phyloP scores from a whole-genome alignment of 2,329 filamentous ascomycete genomes.

The Verticillium klebahnii region DNA sequence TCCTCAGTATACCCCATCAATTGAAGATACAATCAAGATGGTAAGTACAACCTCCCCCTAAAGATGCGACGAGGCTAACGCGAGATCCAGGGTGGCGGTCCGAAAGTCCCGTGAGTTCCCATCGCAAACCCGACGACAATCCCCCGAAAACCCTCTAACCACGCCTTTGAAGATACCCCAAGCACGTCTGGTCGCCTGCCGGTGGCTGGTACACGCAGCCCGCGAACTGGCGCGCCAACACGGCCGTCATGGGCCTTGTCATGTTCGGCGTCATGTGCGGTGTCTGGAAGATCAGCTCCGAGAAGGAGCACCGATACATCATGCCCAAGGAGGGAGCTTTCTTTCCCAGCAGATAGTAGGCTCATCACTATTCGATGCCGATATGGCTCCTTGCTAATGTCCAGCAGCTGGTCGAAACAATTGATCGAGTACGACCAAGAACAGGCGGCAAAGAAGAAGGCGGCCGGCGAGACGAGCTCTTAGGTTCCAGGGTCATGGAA shows the following conservation, averaged over 20 bases:
- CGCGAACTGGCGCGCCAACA: slow-evolving; percentile 92
- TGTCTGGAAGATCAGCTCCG: slow-evolving; percentile 68
- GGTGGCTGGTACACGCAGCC: slow-evolving; percentile 98
- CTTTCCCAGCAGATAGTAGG: slow-evolving; percentile 81
- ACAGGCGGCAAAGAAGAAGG: slow-evolving; percentile 28
- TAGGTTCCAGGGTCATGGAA: background rate
- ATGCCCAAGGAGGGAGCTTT: slow-evolving; percentile 75
- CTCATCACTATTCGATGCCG: slow-evolving; percentile 14
- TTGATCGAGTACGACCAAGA: slow-evolving; percentile 40
- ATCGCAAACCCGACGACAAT: slow-evolving; percentile 8
- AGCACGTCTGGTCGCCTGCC: slow-evolving; percentile 98
- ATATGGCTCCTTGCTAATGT: slow-evolving; percentile 12
- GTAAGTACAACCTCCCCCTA: slow-evolving; percentile 29
- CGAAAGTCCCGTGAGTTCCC: slow-evolving; percentile 50
- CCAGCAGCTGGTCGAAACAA: slow-evolving; percentile 39
- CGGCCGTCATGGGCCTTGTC: slow-evolving; percentile 65
- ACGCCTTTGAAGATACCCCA: slow-evolving; percentile 69
- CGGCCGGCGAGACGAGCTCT: slow-evolving; percentile 19
- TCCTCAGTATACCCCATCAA: slow-evolving; percentile 19
- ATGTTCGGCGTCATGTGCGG: slow-evolving; percentile 64
- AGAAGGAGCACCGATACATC: slow-evolving; percentile 66
- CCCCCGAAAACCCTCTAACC: slow-evolving; percentile 15
- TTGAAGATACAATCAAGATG: slow-evolving; percentile 47
- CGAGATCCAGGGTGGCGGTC: slow-evolving; percentile 65
- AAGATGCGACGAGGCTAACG: slow-evolving; percentile 31